A percentile compares a stretch with the other conserved stretches of the same genome.
These are phyloP conservation scores for Psilocybe cyanescens DNA, from an alignment of 768 basidiomycete genomes.

Conservation along the genomic window DNA sequence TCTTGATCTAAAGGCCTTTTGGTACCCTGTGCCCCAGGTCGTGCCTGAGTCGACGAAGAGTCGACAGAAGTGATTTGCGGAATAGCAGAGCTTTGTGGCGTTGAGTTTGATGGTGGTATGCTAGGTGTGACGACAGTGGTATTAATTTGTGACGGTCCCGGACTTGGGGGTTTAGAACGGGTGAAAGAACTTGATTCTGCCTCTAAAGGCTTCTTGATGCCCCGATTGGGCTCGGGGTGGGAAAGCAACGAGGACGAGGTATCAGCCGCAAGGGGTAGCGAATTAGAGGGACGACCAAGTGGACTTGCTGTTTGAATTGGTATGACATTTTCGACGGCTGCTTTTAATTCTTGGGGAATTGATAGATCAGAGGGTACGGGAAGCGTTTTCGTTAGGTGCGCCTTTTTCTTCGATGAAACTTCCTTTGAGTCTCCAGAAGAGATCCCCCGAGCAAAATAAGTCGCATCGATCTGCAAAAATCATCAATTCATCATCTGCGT, in stretches of 20 bases:
- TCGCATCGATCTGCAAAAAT: constrained; percentile 39
- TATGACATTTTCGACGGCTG: background rate
- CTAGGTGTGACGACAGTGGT: too few species aligned
- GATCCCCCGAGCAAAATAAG: constrained; percentile 15
- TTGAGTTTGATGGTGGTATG: too few species aligned
- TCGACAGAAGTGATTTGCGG: background rate
- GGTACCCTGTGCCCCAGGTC: background rate
- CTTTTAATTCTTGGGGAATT: constrained; percentile 16
- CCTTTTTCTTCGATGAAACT: background rate
- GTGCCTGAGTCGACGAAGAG: background rate
- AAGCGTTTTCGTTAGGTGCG: background rate
- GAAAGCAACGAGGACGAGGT: constrained; percentile 5
- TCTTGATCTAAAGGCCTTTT: background rate
- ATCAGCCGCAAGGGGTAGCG: background rate
- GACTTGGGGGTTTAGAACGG: background rate
- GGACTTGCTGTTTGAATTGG: background rate
- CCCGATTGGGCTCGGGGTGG: constrained; percentile 19
- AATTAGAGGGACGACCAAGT: background rate
- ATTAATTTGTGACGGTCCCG: background rate
- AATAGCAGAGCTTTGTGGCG: background rate
- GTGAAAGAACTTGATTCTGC: background rate
- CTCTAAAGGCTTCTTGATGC: background rate
- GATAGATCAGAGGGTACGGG: constrained; percentile 2
- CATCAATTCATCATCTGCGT: background rate
- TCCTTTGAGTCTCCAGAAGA: background rate